Base-by-base conservation (phyloP, 495 filamentous ascomycete genomes). In the Aspergillus mulundensis region DNA sequence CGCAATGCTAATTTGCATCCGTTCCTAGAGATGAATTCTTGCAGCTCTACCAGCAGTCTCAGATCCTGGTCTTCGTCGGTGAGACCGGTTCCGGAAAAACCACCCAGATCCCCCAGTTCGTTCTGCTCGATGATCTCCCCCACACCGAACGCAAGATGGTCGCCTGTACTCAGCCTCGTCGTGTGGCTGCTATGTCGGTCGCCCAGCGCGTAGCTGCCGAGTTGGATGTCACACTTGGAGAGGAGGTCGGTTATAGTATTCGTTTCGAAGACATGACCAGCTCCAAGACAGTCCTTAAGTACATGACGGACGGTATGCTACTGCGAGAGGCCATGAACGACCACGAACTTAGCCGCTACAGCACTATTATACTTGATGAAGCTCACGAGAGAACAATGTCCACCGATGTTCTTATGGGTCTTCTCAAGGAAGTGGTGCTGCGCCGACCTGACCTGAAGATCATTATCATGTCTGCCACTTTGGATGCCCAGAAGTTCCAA, bases 251-350 rank as follows among this genome's bases (percentile, higher is more conserved):
- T 70, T 99, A 97, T 77, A 97, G 88, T 71, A 97, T 99, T 63
- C 91, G 95, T 73, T 99, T 99, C 73, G 95, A 97, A 70, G 94
- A 99, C 70, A 90, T 86, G 73, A 97, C 95, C 0, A 81, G 90
- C 41, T 81, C 83, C 51, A 96, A 90, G 72, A 99, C 95, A 8
- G 81, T 97, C 38, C 76, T 99, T 46, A 99, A 97, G 77, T 99
- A 99, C 77, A 97, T 99, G 95, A 99, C 95, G 25, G 95, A 99
- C 69, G 95, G 95, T 84, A 97, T 97, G 94, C 83, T 99, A 61
- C 77, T 97, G 66, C 80, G 95, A 60, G 95, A 99, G 76, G 91
- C 95, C 30, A 99, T 99, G 95, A 85, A 95, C 74, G 95, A 99
- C 70, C 87, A 91, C 72, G 80, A 93, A 61, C 79, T 99, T 61